Evolutionary conservation across 495 filamentous ascomycete species (phyloP).

Genomic region (Annulohypoxylon maeteangense): DNA sequence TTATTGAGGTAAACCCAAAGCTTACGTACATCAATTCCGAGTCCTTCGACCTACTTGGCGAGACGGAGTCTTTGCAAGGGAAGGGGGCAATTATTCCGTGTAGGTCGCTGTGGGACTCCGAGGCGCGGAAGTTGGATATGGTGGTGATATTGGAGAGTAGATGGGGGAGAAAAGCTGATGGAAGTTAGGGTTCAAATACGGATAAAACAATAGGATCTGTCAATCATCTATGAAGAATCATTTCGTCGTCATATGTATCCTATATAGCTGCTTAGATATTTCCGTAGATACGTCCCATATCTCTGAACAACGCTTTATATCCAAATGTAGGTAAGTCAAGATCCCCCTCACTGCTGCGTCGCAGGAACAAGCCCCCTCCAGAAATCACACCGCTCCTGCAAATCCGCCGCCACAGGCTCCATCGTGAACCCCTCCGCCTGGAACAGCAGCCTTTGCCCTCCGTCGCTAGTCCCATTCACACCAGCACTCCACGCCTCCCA

Average conservation of each 20-base stretch:
- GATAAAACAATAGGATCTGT: no score
- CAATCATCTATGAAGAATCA: neutral
- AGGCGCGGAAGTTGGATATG: constrained; percentile 35
- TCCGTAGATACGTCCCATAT: neutral
- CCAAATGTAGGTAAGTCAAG: neutral
- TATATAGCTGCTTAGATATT: neutral
- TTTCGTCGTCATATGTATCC: no score
- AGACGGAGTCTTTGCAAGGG: neutral
- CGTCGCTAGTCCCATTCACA: neutral
- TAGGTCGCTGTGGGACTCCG: constrained; percentile 45
- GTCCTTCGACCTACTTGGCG: neutral
- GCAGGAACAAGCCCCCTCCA: constrained; percentile 59
- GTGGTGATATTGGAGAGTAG: constrained; percentile 44
- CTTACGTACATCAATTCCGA: constrained; percentile 34
- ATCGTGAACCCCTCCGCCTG: constrained; percentile 50
- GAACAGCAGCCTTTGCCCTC: constrained; percentile 44
- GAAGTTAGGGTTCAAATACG: no score
- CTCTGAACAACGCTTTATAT: neutral
- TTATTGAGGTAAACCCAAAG: constrained; percentile 25
- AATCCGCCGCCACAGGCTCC: constrained; percentile 47
- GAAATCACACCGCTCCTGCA: constrained; percentile 59
- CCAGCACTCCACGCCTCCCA: constrained; percentile 50
- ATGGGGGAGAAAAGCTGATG: constrained; percentile 2
- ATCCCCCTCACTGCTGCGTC: constrained; percentile 44
- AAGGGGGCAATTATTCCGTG: constrained; percentile 43